Base-by-base conservation (phyloP, 2,329 filamentous ascomycete species). In the Pestalotiopsis sp. region DNA sequence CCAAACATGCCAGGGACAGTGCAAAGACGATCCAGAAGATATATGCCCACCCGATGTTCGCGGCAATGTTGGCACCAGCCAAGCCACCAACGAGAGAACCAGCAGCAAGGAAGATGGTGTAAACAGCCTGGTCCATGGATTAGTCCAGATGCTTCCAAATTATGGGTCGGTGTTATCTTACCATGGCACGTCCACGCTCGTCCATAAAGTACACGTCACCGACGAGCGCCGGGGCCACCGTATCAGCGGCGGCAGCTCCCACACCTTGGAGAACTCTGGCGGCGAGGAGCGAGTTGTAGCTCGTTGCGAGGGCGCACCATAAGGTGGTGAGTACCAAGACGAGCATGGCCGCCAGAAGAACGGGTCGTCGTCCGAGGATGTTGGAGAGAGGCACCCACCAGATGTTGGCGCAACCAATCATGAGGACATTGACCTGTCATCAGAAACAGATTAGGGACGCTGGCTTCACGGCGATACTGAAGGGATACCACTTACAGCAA, bases 171-270 rank as follows among this genome's bases (percentile, higher is more conserved):
- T 11, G 31, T 4, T 4, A 12, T 20, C 57, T n/a, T 41, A 66
- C 79, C 80, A 82, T 81, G 11, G 78, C 79, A 14, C 74, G 63
- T 3, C 79, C 79, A 0, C 80, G 75, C 23, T 81, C 74, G n/a
- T 80, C 76, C 0, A 81, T 69, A 6, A 80, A 80, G n/a, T 77
- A 81, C 25, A 82, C 70, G 13, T 81, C 80, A 2, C 80, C 80
- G 3, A 81, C 70, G 1, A 80, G 41, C 0, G 76, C 78, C 0
- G 80, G 78, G 0, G 74, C 74, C 5, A 81, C 75, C 0, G 80
- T 79, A 17, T 81, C 79, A 0, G 80, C 76, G 0, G 78, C 78
- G 0, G 74, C 75, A 2, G 75, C 79, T 0, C 80, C 80, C 0
- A 78, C 68, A 0, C 76, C 80, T 25, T 81, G 79, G 1, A 81